phyloP scores from a whole-genome alignment of 768 basidiomycete species.

The Tephrocybe sp. region DNA sequence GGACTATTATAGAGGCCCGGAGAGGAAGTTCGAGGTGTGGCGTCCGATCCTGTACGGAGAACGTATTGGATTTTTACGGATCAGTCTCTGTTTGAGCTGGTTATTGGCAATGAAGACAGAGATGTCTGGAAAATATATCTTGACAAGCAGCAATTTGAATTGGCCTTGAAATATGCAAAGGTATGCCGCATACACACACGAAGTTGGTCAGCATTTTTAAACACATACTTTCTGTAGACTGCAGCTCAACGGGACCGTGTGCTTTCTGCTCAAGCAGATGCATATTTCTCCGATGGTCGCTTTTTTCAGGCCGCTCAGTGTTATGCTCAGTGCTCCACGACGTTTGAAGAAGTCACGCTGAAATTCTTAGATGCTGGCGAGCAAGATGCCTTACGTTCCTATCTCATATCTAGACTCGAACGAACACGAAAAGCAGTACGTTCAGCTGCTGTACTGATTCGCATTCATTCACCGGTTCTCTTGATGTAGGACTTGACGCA shows the following conservation, averaged over 20 bases:
- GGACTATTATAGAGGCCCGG: constrained; percentile 59
- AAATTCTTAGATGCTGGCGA: constrained; percentile 89
- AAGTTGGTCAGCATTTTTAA: background rate
- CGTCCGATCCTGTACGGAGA: constrained; percentile 81
- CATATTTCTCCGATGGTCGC: constrained; percentile 73
- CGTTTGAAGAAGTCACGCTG: constrained; percentile 91
- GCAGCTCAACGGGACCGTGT: constrained; percentile 86
- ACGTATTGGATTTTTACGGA: constrained; percentile 96
- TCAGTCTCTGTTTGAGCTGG: constrained; percentile 85
- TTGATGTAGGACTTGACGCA: constrained; percentile 79
- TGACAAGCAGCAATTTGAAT: constrained; percentile 73
- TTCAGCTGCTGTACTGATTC: too few relatives aligned
- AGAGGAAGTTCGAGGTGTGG: constrained; percentile 72
- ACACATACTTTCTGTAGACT: constrained; percentile 46
- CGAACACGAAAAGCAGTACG: constrained; percentile 79
- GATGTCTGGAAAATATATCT: constrained; percentile 95
- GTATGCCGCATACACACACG: constrained; percentile 36
- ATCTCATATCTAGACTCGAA: constrained; percentile 85
- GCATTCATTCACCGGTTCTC: background rate
- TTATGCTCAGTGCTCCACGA: constrained; percentile 84
- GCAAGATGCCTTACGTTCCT: constrained; percentile 87
- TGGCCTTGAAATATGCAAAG: constrained; percentile 80
- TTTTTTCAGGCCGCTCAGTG: constrained; percentile 92
- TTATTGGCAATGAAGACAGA: constrained; percentile 83
- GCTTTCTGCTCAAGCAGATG: constrained; percentile 79